phyloP scores from a whole-genome alignment of 768 basidiomycete species.

The Naganishia vishniacii region DNA sequence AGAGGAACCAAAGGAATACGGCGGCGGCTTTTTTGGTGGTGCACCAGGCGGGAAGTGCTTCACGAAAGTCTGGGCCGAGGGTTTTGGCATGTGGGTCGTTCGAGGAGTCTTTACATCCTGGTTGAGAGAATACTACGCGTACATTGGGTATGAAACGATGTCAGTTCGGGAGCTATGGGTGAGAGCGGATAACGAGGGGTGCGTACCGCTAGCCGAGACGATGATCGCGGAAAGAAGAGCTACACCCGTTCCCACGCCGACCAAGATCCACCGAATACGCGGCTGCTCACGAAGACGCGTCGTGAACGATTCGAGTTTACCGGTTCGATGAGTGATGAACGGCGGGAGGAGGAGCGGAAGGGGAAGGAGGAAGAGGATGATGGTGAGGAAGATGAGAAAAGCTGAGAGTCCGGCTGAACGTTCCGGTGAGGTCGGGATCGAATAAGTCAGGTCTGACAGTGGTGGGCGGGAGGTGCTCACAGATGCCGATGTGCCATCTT shows the following conservation, averaged over 20 bases:
- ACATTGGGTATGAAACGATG: constrained; percentile 29
- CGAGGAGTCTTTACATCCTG: constrained; percentile 77
- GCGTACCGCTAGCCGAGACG: constrained; percentile 46
- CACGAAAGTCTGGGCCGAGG: constrained; percentile 54
- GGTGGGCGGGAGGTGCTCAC: constrained; percentile 54
- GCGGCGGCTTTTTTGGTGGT: constrained; percentile 83
- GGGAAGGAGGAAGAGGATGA: constrained; percentile 60
- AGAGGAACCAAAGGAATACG: constrained; percentile 70
- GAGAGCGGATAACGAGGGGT: not conserved
- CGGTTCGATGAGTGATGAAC: constrained; percentile 76
- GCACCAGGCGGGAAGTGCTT: constrained; percentile 74
- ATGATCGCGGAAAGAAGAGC: constrained; percentile 74
- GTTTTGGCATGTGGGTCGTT: constrained; percentile 70
- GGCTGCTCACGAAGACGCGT: constrained; percentile 75
- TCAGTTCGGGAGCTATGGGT: too few relatives aligned
- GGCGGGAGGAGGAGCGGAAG: constrained; percentile 41
- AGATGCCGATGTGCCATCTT: constrained; percentile 75
- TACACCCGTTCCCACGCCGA: constrained; percentile 61
- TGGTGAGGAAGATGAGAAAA: constrained; percentile 74
- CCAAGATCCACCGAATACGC: constrained; percentile 77
- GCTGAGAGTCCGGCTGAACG: constrained; percentile 86
- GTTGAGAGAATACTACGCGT: constrained; percentile 68
- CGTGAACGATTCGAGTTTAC: constrained; percentile 69
- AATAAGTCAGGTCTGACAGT: not conserved
- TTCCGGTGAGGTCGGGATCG: constrained; percentile 18